Evolutionary conservation across 73 alveolate genomes (phyloP).

Genomic region (Paramecium pentaurelia): DNA sequence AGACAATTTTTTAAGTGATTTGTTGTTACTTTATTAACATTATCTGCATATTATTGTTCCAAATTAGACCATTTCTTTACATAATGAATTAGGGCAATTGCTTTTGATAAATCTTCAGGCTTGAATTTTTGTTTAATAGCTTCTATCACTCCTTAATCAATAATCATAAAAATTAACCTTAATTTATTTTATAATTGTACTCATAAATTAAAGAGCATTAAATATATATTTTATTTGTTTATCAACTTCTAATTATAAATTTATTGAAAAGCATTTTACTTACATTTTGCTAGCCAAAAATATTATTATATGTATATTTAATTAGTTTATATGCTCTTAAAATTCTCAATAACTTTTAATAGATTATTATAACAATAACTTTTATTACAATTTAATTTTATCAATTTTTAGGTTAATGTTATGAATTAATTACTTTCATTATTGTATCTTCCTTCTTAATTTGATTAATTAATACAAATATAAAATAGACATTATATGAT

Average conservation of each 20-base stretch:
- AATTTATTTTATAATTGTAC: background rate
- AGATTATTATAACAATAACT: background rate
- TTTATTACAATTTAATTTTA: no score
- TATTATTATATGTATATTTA: no score
- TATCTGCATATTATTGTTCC: background rate
- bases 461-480: no score
- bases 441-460: background rate
- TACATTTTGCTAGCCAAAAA: background rate
- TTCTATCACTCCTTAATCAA: background rate
- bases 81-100: background rate
- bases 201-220: background rate
- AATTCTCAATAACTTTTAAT: no score
- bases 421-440: no score
- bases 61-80: constrained; percentile 3
- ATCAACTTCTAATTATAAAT: no score
- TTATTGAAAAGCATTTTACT: no score
- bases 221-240: background rate
- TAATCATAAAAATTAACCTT: background rate
- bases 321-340: background rate
- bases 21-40: background rate
- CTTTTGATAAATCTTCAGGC: constrained; percentile 7
- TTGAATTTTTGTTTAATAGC: constrained; percentile 6
- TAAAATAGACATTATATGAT: no score
- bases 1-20: background rate
- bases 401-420: no score